These are phyloP conservation scores for Blepharisma stoltei DNA, from an alignment of 73 alveolate genomes.

Conservation along the genomic window DNA sequence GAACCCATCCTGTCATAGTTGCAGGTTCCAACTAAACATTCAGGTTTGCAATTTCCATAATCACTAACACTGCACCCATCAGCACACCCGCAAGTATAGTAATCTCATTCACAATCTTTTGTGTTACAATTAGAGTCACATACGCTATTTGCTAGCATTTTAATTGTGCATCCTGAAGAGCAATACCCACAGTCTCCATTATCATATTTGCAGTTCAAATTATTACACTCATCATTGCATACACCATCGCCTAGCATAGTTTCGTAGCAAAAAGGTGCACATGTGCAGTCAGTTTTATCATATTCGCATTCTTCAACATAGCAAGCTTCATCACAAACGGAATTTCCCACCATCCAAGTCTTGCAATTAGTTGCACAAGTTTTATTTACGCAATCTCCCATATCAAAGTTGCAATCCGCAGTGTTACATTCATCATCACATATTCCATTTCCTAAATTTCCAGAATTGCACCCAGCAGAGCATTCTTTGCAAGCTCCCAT, in stretches of 20 bases:
- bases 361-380: too few relatives aligned
- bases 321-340: neutral
- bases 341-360: too few relatives aligned
- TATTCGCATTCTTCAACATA: neutral
- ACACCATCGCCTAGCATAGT: neutral
- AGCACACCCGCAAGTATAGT: constrained; percentile 12
- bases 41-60: neutral
- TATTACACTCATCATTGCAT: constrained; percentile 6
- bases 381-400: neutral
- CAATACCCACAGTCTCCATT: constrained; percentile 24
- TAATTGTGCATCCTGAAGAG: neutral
- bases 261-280: neutral
- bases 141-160: neutral
- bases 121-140: constrained; percentile 3
- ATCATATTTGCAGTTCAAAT: neutral
- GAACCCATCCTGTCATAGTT: neutral
- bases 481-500: neutral
- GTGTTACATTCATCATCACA: neutral
- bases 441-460: neutral
- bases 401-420: neutral
- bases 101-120: constrained; percentile 5
- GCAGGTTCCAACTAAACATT: neutral
- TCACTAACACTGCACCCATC: neutral
- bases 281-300: neutral
- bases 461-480: neutral